Conservation (phyloP, 352 stramenopile species). For the Pilasporangium apinafurcum region DNA sequence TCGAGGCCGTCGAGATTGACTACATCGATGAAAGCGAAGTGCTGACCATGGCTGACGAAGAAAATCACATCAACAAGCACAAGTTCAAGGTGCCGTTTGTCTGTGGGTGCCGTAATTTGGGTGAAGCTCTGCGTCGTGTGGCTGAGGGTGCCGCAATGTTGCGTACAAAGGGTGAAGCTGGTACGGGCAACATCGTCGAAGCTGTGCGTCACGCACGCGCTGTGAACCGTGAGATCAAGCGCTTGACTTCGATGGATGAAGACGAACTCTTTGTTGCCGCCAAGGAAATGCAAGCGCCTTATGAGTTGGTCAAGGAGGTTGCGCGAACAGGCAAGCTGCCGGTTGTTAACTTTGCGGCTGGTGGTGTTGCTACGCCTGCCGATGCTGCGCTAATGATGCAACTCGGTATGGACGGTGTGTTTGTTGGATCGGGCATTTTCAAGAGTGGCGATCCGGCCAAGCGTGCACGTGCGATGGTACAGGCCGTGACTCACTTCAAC, state of each 20-base stretch:
- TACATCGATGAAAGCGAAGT: constrained; percentile 99
- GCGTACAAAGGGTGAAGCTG: constrained; percentile 97
- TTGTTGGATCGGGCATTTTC: constrained; percentile 98
- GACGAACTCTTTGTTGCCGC: constrained; percentile 97
- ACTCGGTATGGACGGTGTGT: constrained; percentile 98
- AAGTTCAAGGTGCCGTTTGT: constrained; percentile 98
- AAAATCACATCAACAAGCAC: constrained; percentile 96
- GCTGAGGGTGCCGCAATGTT: constrained; percentile 97
- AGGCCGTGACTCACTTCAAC: constrained; percentile 96
- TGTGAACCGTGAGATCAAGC: constrained; percentile 90
- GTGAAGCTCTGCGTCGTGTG: constrained; percentile 93
- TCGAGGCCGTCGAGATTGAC: constrained; percentile 96
- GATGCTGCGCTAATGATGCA: constrained; percentile 99
- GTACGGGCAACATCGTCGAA: constrained; percentile 98
- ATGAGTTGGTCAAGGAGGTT: constrained; percentile 92
- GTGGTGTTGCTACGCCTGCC: constrained; percentile 96
- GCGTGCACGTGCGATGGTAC: constrained; percentile 94
- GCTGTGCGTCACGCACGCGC: constrained; percentile 94
- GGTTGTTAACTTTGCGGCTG: constrained; percentile 98
- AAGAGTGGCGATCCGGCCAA: constrained; percentile 94
- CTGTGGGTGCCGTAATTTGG: constrained; percentile 97
- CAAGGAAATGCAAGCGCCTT: constrained; percentile 95
- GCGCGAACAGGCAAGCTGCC: constrained; percentile 88
- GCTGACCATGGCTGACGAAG: constrained; percentile 97
- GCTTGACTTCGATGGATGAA: constrained; percentile 91